Evolutionary conservation across 768 basidiomycete genomes (phyloP), one percentile per base, ranked within the genome.

Genomic region (Kwoniella pini): DNA sequence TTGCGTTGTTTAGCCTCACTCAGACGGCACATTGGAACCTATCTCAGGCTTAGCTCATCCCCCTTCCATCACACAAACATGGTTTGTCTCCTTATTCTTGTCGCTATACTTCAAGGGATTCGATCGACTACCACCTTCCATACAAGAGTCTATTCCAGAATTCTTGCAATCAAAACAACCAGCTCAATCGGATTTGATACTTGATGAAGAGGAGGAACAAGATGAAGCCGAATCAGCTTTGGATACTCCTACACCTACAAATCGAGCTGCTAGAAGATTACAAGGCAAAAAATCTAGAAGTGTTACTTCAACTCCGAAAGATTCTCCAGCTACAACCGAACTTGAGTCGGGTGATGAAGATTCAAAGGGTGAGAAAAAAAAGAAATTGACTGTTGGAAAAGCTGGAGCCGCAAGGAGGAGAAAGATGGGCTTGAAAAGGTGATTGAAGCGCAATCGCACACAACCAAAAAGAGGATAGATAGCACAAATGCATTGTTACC

Each of bases 381-480:
- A 72, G 60, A 68, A 62, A 57, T 19, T 43, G 13, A 67, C 60
- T 15, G 39, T 46, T 15, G 72, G 72, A 4, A 71, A 71, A 45
- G 67, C 72, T 6, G 66, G 58, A 3, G 72, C 54, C 6, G 56
- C 56, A 46, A 60, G 72, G 44, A 54, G 68, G 54, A 60, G 72
- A 45, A 74, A 74, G 62, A 71, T 74, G 72, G 70, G 39, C 3
- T 55, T 68, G 58, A 71, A 71, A 44, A 68, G 70, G 54, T 70
- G 61, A 27, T n/a, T n/a, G n/a, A n/a, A n/a, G n/a, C n/a, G 27
- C 9, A 26, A n/a, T 2, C 10, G 28, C 13, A 26, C 21, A 12
- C 11, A 42, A 13, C 9, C 11, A 15, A 9, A 36, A 36, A 36
- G 15, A 9, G 9, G 33, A 36, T 9, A 36, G 33, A 9, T 19